Evolutionary conservation across 2,329 filamentous ascomycete species (phyloP), one percentile per base, ranked within the genome.

Genomic region (Fonsecaea pugnacius): DNA sequence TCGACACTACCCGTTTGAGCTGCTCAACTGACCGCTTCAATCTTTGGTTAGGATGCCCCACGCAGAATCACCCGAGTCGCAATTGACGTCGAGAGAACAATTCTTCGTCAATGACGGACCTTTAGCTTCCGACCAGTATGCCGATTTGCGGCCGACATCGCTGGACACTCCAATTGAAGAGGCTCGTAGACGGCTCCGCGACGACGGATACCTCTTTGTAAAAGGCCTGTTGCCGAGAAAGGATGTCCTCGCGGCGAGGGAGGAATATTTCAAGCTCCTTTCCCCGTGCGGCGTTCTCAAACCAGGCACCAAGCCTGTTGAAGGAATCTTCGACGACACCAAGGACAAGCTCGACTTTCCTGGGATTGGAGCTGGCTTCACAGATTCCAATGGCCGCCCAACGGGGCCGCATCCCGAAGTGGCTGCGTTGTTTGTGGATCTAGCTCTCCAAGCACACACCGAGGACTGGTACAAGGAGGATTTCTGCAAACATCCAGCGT

Each of bases 221-320:
- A 87, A 86, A 67, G 79, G 80, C 0, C 72, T 87, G 0, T 73
- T 87, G 1, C 84, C 84, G 0, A 80, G 80, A 2, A 73, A 76
- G 2, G 83, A 86, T 59, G 83, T 87, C 1, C 76, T 86, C 8
- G 75, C 77, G 38, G 80, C 82, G 8, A 80, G 85, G 1, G 75
- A 80, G 61, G 73, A 78, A 35, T 87, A 87, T 72, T 87, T 87
- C 71, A 73, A 75, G 2, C 80, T 81, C 50, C 75, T 88, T 4
- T 75, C 80, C 1, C 80, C 85, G 1, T 87, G 81, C 32, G 84
- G 84, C 0, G 80, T 89, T 38, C 75, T 89, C 1, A 82, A 84
- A 64, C 81, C 83, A 0, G 82, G 79, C 38, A 83, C 82, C 0
- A 72, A 78, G 4, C 77, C 83, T 0, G 79, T 84, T 0, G 78